Base-by-base conservation (phyloP, 768 basidiomycete species). In the Hygrocybe punicea region DNA sequence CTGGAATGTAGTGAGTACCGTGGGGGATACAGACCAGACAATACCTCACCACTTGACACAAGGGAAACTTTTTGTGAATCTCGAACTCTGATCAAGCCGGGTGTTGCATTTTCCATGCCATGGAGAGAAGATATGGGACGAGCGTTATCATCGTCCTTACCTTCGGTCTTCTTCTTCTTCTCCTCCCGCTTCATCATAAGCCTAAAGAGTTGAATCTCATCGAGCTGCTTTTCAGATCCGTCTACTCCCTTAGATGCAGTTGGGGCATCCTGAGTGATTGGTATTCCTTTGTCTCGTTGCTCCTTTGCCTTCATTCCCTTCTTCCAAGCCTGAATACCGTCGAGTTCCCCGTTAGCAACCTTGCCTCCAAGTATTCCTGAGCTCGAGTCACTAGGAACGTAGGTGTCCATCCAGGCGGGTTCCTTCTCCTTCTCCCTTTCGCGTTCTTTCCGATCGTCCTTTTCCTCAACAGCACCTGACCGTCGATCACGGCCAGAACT, bases 331-430 rank as follows among this genome's bases (percentile, higher is more conserved):
- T 93, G 91, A 33, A 93, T 90, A 35, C 87, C 84, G 67, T 93
- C 91, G 23, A 91, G 73, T 65, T 88, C 87, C 17, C 87, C 91
- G 48, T 82, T 80, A 24, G 72, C 69, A 33, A 73, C 74, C 58
- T 81, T 81, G 7, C 82, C 82, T 16, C 88, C 87, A 53, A 89
- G 76, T 53, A 89, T 84, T 13, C 86, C 87, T 47, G 76, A 73
- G 33, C 72, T 74, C 16, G 82, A 68, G 21, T 78, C 78, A 51
- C 73, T 78, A 11, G 90, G 89, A 58, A 91, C 80, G 67, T 91
- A 91, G 17, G 88, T 84, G 61, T 92, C 91, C 91, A 93, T 93
- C 91, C 91, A 93, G 16, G 91, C 91, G 21, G 91, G 91, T 66
- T 93, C 91, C 64, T 88, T 91, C 74, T 93, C 91, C 63, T 82